Evolutionary conservation across 805 yeast species (phyloP), one percentile per base, ranked within the genome.

Genomic region (Wickerhamiella lipophila): DNA sequence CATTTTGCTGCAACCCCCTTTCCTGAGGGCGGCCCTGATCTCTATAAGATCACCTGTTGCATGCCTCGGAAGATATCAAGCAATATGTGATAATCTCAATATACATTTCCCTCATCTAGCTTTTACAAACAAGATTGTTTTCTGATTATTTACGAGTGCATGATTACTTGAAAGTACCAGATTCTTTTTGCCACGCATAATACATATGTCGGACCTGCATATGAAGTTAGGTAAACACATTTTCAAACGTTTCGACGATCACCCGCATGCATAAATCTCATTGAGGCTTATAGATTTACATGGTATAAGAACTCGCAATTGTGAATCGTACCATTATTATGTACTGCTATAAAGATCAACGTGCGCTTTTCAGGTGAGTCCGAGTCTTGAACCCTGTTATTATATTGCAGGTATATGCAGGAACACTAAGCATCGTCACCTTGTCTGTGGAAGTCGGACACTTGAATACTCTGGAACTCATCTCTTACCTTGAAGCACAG

Each of bases 141-240:
- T 32, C 38, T 32, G 15, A 32, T 32, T 32, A 32, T 32, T 15
- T 4, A 4, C 12, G 11, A 32, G 21, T 32, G 38, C 38, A 32
- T 32, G 15, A 29, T 13, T 29, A 6, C 15, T 32, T 3, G 19
- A 32, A 32, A 32, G 38, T 19, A 32, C n/a, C 38, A 32, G 15
- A 32, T 15, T 32, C 38, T 32, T 32, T 32, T 32, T 32, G 38
- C 38, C 38, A 32, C 38, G 38, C 38, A 32, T 32, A 32, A 19
- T 32, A 32, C 38, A 32, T 32, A 13, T 32, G 38, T 32, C 38
- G 38, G 38, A 32, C 38, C 38, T 32, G 38, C 38, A 32, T 32
- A 32, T 32, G 11, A 32, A 15, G 19, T 15, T 32, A 32, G 38
- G 19, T 32, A 32, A 32, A 7, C 38, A 32, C 18, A n/a, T 16